Base-by-base conservation (phyloP, 1,284 basidiomycete species). In the Ganoderma boninense region DNA sequence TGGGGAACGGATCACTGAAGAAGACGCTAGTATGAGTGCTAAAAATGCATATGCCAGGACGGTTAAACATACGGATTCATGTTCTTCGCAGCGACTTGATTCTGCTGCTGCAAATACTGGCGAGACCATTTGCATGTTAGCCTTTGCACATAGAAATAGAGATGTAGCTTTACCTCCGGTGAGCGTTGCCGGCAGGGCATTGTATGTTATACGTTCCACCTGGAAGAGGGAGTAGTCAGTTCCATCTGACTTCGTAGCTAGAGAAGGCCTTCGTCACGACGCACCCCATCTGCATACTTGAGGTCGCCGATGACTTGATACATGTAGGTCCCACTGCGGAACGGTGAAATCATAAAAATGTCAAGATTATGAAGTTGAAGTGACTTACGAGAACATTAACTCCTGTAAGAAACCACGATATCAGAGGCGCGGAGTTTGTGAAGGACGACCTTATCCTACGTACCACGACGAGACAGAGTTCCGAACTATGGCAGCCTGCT, bases 81-180 rank as follows among this genome's bases (percentile, higher is more conserved):
- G 73, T 87, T 87, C 77, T 85, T 83, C 8, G 87, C 82, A 4
- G 85, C 86, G 61, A 89, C 85, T 73, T 89, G 87, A 74, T 89
- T 90, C 75, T 87, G 85, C 71, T 89, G 84, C 71, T 89, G 88
- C n/a, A 89, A 77, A 74, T 89, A 90, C 71, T 89, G 87, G 18
- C 87, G 80, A 0, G 85, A 84, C 87, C 23, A 20, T 38, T 73
- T 81, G 65, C 73, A 88, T 87, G 46, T 49, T 11, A 49, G 20
- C 87, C 87, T 79, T 88, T 77, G 40, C 82, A 79, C 23, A n/a
- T n/a, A 0, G 6, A 88, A 87, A 71, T 4, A 49, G 4, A 49
- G n/a, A 23, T 49, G 46, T 10, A 7, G 46, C 2, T 2, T 49
- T n/a, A 49, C 46, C 46, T 18, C 46, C 20, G 20, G 46, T 49